These are phyloP conservation scores for Suillus placidus DNA, from an alignment of 768 basidiomycete species.

Conservation along the genomic window DNA sequence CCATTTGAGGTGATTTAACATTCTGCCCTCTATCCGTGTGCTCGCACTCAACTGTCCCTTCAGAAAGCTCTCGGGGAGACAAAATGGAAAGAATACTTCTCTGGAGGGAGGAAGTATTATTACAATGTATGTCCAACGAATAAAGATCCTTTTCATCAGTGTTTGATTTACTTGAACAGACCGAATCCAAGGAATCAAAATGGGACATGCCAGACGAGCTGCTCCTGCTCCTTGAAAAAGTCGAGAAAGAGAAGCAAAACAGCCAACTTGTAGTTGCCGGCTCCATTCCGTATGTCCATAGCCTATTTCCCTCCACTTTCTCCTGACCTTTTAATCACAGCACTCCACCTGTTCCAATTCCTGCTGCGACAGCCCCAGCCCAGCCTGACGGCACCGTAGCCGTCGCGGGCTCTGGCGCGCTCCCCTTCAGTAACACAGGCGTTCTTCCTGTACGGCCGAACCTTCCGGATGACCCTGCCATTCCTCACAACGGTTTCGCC, in stretches of 20 bases:
- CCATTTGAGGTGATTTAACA: conserved; percentile 75
- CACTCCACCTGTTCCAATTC: conserved; percentile 44
- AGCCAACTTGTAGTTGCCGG: conserved; percentile 40
- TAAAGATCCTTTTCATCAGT: neutral
- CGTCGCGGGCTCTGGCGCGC: conserved; percentile 51
- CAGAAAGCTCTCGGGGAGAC: conserved; percentile 89
- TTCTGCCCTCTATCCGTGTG: conserved; percentile 9
- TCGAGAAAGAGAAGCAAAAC: conserved; percentile 70
- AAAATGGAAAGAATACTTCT: conserved; percentile 96
- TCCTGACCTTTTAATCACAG: conserved; percentile 22
- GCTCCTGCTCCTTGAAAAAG: conserved; percentile 77
- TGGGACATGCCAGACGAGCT: conserved; percentile 99
- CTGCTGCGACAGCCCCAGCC: conserved; percentile 49
- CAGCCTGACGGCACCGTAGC: conserved; percentile 46
- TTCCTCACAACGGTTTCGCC: conserved; percentile 86
- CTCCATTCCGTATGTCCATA: conserved; percentile 23
- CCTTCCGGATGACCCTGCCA: conserved; percentile 83
- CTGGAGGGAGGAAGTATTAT: conserved; percentile 89
- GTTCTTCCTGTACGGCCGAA: conserved; percentile 75
- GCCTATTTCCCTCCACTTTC: neutral
- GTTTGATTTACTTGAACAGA: conserved; percentile 44
- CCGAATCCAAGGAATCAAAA: conserved; percentile 88
- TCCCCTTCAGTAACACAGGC: conserved; percentile 63
- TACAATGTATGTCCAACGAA: conserved; percentile 62
- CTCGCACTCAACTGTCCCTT: conserved; percentile 13